Conservation (phyloP, 805 yeast genomes). For the Lipomyces mesembrius region DNA sequence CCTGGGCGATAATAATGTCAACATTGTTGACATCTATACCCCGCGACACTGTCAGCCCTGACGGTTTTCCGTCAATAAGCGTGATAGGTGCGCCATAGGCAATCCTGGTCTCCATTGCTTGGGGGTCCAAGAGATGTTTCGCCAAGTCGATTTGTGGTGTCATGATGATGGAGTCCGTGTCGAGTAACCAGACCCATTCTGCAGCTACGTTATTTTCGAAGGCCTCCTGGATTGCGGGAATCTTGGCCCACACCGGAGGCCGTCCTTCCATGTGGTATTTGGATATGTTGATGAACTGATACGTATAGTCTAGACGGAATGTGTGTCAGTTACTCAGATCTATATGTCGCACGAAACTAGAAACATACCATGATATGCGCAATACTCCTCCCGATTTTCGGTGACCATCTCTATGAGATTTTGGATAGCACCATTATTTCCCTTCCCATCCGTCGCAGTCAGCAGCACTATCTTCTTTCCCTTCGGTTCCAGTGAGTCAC, state of each 20-base stretch:
- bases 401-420: slow-evolving; percentile 22
- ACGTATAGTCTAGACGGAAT: slow-evolving; percentile 31
- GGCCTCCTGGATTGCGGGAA: slow-evolving; percentile 43
- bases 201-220: slow-evolving; percentile 43
- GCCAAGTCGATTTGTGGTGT: slow-evolving; percentile 41
- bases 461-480: slow-evolving; percentile 37
- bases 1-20: slow-evolving; percentile 76
- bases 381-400: slow-evolving; percentile 44
- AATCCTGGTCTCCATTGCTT: slow-evolving; percentile 39
- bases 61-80: slow-evolving; percentile 17
- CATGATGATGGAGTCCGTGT: slow-evolving; percentile 45
- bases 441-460: slow-evolving; percentile 38
- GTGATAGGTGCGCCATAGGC: slow-evolving; percentile 30
- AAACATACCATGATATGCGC: slow-evolving; percentile 40
- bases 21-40: slow-evolving; percentile 41
- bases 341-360: background rate
- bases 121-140: slow-evolving; percentile 41
- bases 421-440: slow-evolving; percentile 26
- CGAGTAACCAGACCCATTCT: slow-evolving; percentile 50
- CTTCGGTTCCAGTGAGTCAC: slow-evolving; percentile 22
- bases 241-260: slow-evolving; percentile 42
- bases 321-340: background rate
- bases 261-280: slow-evolving; percentile 23
- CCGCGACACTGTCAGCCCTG: slow-evolving; percentile 9
- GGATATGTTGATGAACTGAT: slow-evolving; percentile 40